These are phyloP conservation scores for Vanilla planifolia DNA, from an alignment of 106 monocot genomes.

Conservation along the genomic window DNA sequence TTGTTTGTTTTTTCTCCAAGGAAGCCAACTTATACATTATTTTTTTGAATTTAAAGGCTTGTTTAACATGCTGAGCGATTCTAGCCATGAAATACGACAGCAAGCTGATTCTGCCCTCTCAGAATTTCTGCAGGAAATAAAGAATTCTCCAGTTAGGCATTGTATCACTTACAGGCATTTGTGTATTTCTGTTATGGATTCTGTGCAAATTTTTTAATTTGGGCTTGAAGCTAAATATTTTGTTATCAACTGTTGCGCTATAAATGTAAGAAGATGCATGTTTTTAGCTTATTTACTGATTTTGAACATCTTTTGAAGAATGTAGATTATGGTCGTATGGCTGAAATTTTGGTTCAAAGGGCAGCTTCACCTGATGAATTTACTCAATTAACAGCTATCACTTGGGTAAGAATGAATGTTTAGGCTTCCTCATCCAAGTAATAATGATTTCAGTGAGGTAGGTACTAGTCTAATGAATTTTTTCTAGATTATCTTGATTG, in stretches of 20 bases:
- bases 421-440: background rate
- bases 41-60: slow-evolving; percentile 45
- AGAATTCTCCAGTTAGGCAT: slow-evolving; percentile 84
- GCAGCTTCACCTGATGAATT: slow-evolving; percentile 88
- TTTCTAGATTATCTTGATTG: background rate
- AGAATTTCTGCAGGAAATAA: slow-evolving; percentile 98
- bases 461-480: background rate
- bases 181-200: slow-evolving; percentile 2
- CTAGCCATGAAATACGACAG: slow-evolving; percentile 93
- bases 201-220: too few relatives aligned
- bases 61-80: slow-evolving; percentile 99
- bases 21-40: slow-evolving; percentile 9
- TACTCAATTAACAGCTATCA: slow-evolving; percentile 85
- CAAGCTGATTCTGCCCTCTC: slow-evolving; percentile 97
- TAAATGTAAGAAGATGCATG: too few relatives aligned
- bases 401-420: slow-evolving; percentile 63
- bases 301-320: slow-evolving; percentile 44
- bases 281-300: slow-evolving; percentile 14
- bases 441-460: background rate
- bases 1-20: background rate
- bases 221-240: too few relatives aligned
- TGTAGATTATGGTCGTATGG: slow-evolving; percentile 99
- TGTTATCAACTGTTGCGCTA: too few relatives aligned
- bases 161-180: background rate
- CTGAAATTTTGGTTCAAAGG: slow-evolving; percentile 93